phyloP scores from a whole-genome alignment of 2,329 filamentous ascomycete genomes.

The Ramularia collo-cygni region DNA sequence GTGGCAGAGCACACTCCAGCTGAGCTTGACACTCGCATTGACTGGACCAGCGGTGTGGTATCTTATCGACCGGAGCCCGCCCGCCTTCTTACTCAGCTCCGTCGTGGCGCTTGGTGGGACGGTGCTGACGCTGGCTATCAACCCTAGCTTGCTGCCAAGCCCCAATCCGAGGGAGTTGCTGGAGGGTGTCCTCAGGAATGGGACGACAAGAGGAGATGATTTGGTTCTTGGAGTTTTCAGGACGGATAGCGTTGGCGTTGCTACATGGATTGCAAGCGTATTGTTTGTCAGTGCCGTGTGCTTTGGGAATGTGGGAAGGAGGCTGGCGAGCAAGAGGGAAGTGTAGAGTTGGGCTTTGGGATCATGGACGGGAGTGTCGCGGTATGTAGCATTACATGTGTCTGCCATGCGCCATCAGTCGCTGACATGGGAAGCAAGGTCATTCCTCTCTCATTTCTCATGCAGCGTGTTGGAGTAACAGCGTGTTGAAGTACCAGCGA shows the following conservation, averaged over 20 bases:
- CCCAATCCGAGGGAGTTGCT: conserved; percentile 45
- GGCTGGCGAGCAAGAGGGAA: too few relatives aligned
- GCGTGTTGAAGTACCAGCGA: too few relatives aligned
- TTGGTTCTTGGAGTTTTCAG: conserved; percentile 45
- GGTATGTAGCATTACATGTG: too few relatives aligned
- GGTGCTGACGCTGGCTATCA: conserved; percentile 63
- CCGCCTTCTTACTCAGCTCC: conserved; percentile 74
- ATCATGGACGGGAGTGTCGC: too few relatives aligned
- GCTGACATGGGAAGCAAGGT: too few relatives aligned
- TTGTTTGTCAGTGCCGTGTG: conserved; percentile 92
- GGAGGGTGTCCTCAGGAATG: conserved; percentile 17
- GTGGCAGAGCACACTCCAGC: conserved; percentile 92
- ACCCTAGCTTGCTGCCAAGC: conserved; percentile 69
- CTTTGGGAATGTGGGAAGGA: conserved; percentile 89
- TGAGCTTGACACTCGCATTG: conserved; percentile 79
- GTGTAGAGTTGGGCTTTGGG: too few relatives aligned
- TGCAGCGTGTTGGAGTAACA: too few relatives aligned
- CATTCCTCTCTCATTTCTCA: too few relatives aligned
- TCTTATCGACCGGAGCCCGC: conserved; percentile 80
- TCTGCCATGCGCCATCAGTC: too few relatives aligned
- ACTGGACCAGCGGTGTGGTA: conserved; percentile 96
- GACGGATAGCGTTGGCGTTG: conserved; percentile 61
- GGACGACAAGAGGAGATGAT: conserved; percentile 18
- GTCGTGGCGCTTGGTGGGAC: conserved; percentile 69
- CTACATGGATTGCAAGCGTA: conserved; percentile 87